phyloP scores from a whole-genome alignment of 345 rosid genomes.

The Arabis hirsuta region DNA sequence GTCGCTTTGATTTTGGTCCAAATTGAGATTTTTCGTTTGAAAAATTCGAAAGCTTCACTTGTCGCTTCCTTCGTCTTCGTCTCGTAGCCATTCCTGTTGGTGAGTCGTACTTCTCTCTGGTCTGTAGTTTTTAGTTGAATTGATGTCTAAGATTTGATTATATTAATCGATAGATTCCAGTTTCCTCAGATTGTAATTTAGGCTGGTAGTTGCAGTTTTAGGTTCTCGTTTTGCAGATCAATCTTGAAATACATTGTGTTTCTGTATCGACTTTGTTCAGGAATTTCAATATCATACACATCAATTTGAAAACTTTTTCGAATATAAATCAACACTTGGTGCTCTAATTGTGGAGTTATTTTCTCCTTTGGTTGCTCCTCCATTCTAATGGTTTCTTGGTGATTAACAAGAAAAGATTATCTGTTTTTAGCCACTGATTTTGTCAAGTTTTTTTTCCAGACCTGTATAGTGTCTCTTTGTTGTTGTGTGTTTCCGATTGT shows the following conservation, averaged over 20 bases:
- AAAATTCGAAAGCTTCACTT: neutral
- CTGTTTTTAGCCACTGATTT: too few relatives aligned
- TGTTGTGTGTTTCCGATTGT: too few relatives aligned
- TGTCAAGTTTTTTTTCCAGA: too few relatives aligned
- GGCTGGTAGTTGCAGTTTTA: neutral
- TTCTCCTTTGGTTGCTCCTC: too few relatives aligned
- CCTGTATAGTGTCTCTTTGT: too few relatives aligned
- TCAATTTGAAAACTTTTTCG: too few relatives aligned
- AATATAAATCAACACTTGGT: too few relatives aligned
- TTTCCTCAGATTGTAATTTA: neutral
- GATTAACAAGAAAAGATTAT: too few relatives aligned
- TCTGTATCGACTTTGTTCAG: too few relatives aligned
- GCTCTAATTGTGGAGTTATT: too few relatives aligned
- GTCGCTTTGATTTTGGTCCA: neutral
- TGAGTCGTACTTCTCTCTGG: neutral
- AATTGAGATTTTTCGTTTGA: neutral
- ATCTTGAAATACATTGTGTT: neutral
- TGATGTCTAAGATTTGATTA: conserved; percentile 3
- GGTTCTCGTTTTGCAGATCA: neutral
- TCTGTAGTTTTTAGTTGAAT: neutral
- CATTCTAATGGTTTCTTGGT: too few relatives aligned
- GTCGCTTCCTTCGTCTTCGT: neutral
- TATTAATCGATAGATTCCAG: neutral
- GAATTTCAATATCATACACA: too few relatives aligned
- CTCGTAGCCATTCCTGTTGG: neutral